A percentile compares a stretch with the other conserved stretches of the same genome.
Conservation (phyloP, 1,284 basidiomycete species). For the Cutaneotrichosporon cutaneum region DNA sequence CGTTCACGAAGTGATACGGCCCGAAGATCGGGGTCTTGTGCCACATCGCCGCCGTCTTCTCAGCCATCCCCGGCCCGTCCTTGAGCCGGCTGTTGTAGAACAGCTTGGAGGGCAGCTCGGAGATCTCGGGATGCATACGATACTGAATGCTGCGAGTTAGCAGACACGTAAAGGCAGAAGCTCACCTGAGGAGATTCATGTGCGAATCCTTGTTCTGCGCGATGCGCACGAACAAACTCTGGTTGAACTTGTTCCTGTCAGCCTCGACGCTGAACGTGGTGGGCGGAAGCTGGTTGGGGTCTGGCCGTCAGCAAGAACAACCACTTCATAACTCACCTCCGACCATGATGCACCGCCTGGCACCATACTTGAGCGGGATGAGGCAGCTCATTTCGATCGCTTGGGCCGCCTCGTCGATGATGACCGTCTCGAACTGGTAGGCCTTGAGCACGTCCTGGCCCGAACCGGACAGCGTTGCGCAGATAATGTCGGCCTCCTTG, state of each 20-base stretch:
- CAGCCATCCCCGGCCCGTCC: slow-evolving; percentile 86
- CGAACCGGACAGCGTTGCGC: slow-evolving; percentile 86
- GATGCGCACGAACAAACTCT: slow-evolving; percentile 88
- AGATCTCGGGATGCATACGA: slow-evolving; percentile 98
- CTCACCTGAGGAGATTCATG: slow-evolving; percentile 85
- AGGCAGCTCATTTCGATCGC: slow-evolving; percentile 94
- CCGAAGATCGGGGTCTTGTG: slow-evolving; percentile 77
- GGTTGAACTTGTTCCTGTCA: slow-evolving; percentile 75
- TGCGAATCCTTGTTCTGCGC: slow-evolving; percentile 73
- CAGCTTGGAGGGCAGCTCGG: slow-evolving; percentile 77
- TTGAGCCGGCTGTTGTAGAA: slow-evolving; percentile 82
- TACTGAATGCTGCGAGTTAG: slow-evolving; percentile 72
- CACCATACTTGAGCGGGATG: slow-evolving; percentile 90
- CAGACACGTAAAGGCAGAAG: not conserved
- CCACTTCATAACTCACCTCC: slow-evolving; percentile 73
- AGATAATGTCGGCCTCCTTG: slow-evolving; percentile 87
- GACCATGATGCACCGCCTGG: slow-evolving; percentile 85
- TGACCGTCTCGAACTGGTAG: slow-evolving; percentile 90
- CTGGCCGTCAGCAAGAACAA: slow-evolving; percentile 52
- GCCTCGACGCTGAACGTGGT: slow-evolving; percentile 92
- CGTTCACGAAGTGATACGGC: slow-evolving; percentile 86
- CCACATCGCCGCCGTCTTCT: slow-evolving; percentile 82
- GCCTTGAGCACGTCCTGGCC: slow-evolving; percentile 84
- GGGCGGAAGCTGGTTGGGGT: slow-evolving; percentile 95
- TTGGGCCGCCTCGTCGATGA: slow-evolving; percentile 98